Evolutionary conservation across 1,284 basidiomycete species (phyloP), one percentile per base, ranked within the genome.

Genomic region (Bothia castanella): DNA sequence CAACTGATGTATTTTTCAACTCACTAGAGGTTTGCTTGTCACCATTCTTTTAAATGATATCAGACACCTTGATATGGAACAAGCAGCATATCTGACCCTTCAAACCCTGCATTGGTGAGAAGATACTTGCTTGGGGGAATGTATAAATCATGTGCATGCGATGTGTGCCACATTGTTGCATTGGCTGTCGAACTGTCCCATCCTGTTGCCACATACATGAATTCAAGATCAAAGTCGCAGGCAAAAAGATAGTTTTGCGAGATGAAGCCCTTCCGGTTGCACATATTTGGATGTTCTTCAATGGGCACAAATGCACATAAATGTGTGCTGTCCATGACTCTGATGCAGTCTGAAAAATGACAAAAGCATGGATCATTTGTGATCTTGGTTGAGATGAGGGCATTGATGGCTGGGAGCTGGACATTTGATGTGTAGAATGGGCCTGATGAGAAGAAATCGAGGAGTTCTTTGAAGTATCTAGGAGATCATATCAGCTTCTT

Each of bases 221-320:
- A 52, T 11, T 32, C 4, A 32, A n/a, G n/a, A n/a, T n/a, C n/a
- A n/a, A n/a, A n/a, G n/a, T n/a, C n/a, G n/a, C n/a, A n/a, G n/a
- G n/a, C 6, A 36, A 19, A 13, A 49, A 53, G 17, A n/a, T 38
- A 53, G 21, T 53, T 49, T 20, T 53, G 47, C 2, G 30, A 53
- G 1, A 53, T 9, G n/a, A 17, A 49, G 1, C 38, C 42, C 23
- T 53, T 53, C 5, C 7, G 9, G 12, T 53, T 53, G 6, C n/a
- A 13, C 30, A 49, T 42, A 14, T 46, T 25, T 1, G 8, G 4
- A 38, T 48, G 40, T 8, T 49, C 47, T 6, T 42, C 20, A 12
- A 31, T 5, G 2, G 27, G 27, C 3, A 32, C 29, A 20, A 37
- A 49, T 19, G 35, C 35, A 9, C 5, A 9, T 4, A 42, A 30